These are phyloP conservation scores for Eremomyces bilateralis DNA, from an alignment of 495 filamentous ascomycete genomes.

Conservation along the genomic window DNA sequence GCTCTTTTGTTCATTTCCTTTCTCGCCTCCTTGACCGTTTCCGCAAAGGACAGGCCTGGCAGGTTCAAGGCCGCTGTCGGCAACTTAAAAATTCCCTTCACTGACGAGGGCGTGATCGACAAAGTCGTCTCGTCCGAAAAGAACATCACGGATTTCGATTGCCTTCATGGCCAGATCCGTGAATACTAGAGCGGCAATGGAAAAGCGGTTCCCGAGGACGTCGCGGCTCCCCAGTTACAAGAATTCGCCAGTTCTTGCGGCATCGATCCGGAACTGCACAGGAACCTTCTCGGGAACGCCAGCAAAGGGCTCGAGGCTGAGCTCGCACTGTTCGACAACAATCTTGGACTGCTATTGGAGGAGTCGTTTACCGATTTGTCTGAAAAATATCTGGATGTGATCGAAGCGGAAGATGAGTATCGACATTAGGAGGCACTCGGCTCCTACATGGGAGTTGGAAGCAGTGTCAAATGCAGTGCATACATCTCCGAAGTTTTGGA, in stretches of 20 bases:
- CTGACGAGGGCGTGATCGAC: neutral
- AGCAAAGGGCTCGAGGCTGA: neutral
- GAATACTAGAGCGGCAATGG: neutral
- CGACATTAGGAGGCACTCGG: slow-evolving; percentile 3
- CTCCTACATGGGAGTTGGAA: slow-evolving; percentile 7
- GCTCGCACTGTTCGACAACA: neutral
- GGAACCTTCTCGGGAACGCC: neutral
- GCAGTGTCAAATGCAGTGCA: neutral
- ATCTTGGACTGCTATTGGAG: neutral
- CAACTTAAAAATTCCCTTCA: neutral
- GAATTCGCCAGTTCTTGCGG: too few species aligned
- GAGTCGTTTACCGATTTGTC: neutral
- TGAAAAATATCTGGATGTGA: slow-evolving; percentile 1
- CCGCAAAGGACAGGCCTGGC: neutral
- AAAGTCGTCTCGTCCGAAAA: neutral
- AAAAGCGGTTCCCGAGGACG: neutral
- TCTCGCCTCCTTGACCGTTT: neutral
- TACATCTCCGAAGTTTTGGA: slow-evolving; percentile 6
- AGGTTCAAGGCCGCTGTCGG: neutral
- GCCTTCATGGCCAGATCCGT: neutral
- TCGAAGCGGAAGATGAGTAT: slow-evolving; percentile 1
- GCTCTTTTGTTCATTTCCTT: neutral
- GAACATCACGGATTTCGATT: neutral
- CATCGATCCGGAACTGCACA: too few species aligned
- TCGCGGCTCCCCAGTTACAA: too few species aligned